Evolutionary conservation across 495 filamentous ascomycete species (phyloP), one percentile per base, ranked within the genome.

Genomic region (Aspergillus coremiiformis): DNA sequence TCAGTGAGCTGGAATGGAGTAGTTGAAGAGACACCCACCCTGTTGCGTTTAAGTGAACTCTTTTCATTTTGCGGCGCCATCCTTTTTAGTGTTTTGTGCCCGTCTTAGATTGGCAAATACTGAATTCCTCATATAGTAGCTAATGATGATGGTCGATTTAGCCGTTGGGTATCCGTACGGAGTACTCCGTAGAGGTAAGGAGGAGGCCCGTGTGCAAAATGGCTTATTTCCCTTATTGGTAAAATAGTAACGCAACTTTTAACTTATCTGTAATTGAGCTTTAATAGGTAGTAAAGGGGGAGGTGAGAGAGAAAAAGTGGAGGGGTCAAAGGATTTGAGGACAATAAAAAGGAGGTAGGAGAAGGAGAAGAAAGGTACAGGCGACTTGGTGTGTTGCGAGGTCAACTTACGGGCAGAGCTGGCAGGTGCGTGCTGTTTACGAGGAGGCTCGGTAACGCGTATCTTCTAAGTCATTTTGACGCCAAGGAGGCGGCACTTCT

Each of bases 11-110:
- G 19, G 46, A 32, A 37, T 4, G 17, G 10, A 49, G 5, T 27
- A 15, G 15, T 20, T 8, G 43, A 17, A 41, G 6, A 30, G 19
- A 49, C 15, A 64, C 55, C 49, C 65, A 80, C 78, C 55, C 68
- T 67, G 26, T 66, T 70, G 51, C 78, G 76, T 49, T 81, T 81
- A 54, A 78, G 70, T 24, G 75, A 75, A 59, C 76, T 79, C 62
- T 74, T 72, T 55, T 80, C 76, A 50, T 51, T 62, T 30, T 64
- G 70, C 50, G 73, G 76, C 21, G 74, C 63, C 78, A 81, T 79
- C 45, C 22, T 61, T 43, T n/a, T 26, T 45, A 33, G 24, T 21
- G 15, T 44, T 57, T 19, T 33, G 8, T 33, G 15, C 3, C 27
- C 32, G 32, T n/a, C 32, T 35, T 10, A 14, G 12, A 15, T 10